Evolutionary conservation across 176 grass and related monocot genomes (phyloP), one percentile per base, ranked within the genome.

Genomic region (Carex cristatella): DNA sequence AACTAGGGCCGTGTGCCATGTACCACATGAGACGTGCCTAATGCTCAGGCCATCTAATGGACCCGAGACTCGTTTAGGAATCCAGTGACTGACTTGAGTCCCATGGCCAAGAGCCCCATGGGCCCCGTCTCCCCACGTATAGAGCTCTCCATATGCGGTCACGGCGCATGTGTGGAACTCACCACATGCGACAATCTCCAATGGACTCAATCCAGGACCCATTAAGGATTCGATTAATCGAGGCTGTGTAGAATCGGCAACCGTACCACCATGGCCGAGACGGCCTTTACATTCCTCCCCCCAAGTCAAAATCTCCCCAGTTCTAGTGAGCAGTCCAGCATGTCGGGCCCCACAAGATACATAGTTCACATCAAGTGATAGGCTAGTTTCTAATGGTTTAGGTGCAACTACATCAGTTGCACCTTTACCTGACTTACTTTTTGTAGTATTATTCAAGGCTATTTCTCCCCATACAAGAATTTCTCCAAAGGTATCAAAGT

Each of bases 91-190:
- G 61, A 90, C 84, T 86, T 95, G 81, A 2, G 65, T 89, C 82
- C 95, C 93, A 87, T 95, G 94, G 42, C 95, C 95, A 77, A 98
- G 84, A 98, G 94, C 88, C n/a, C 95, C 95, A 83, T 93, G 88
- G 37, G 86, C 86, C 54, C 95, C 95, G 62, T 98, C 93, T 72
- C 96, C 96, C 96, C 96, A 99, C 2, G 93, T 95, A 84, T 99
- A 99, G 16, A 99, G 86, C 27, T 99, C 96, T 5, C 96, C 96
- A 71, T 88, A 69, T 66, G 88, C 85, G 60, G 93, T 92, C 69
- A 99, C 88, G 5, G 93, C 93, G 66, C 96, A 99, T 28, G 93
- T 99, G 86, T 99, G 96, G 48, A 95, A 99, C 88, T 99, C 96
- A 62, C 96, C 96, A 85, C 96, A 99, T 19, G 96, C 85, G 83